Evolutionary conservation across 805 yeast species (phyloP), one percentile per base, ranked within the genome.

Genomic region (Hanseniaspora thailandica): DNA sequence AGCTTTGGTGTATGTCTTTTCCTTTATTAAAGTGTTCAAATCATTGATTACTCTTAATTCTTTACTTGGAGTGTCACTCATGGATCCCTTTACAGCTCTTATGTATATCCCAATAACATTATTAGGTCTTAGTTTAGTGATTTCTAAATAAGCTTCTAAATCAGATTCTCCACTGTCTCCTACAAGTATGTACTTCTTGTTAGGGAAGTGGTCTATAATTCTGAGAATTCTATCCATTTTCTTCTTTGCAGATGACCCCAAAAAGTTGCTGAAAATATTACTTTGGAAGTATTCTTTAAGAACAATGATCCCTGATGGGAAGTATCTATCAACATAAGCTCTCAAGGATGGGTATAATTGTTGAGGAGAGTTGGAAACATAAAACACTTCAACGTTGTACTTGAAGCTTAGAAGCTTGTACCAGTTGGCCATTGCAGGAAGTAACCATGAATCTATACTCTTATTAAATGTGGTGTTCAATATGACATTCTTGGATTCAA

Each of bases 91-190:
- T 5, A 94, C 85, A 46, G 84, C 85, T 40, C 97, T 71, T 34
- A 93, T 84, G 63, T 79, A 89, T 4, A 93, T 86, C 0, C 84
- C 94, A 22, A 76, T 57, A 0, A 93, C 72, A 57, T 79, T 82
- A 4, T 71, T 68, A 0, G 96, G 95, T 60, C 70, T 78, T 31
- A 63, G 58, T 38, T 71, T 67, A 0, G 94, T 85, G 33, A 88
- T 68, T 26, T 82, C 82, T 5, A 79, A 74, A 64, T 93, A 93
- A 0, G 97, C 95, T 62, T 94, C 98, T 41, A 90, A 70, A 69
- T 93, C 99, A 58, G 82, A 83, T 63, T 93, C 98, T 1, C 97
- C 97, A 2, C 96, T 83, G 64, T 93, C 99, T 31, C 99, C 99
- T 15, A 93, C 76, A 48, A 95, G 70, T 23, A 93, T 75, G 63